Percentiles rank a stretch among this genome's conserved stretches.
phyloP scores from a whole-genome alignment of 1,284 basidiomycete species.

The Malassezia psittaci region DNA sequence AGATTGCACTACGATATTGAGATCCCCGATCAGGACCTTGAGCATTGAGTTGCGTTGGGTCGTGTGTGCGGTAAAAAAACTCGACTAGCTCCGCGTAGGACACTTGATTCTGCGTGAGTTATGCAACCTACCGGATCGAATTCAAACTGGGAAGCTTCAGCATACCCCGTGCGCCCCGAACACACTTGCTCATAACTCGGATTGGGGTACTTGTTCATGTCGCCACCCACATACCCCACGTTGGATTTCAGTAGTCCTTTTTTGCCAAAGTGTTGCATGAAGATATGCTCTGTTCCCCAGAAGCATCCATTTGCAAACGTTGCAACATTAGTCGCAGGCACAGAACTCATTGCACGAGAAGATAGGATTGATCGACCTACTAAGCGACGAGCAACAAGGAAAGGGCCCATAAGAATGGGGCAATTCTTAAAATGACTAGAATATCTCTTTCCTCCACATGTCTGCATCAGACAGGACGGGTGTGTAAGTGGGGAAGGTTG shows the following conservation, averaged over 20 bases:
- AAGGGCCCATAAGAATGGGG: background rate
- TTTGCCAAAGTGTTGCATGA: conserved; percentile 34
- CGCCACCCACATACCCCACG: conserved; percentile 69
- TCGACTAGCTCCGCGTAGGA: conserved; percentile 70
- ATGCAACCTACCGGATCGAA: conserved; percentile 59
- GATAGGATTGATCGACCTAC: background rate
- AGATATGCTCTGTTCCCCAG: conserved; percentile 46
- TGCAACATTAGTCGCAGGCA: conserved; percentile 1
- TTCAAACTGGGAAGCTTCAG: conserved; percentile 74
- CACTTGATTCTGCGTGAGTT: conserved; percentile 51
- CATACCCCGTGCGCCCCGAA: conserved; percentile 70
- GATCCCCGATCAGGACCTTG: conserved; percentile 49
- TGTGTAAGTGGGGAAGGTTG: too few relatives aligned
- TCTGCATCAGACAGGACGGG: background rate
- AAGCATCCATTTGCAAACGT: conserved; percentile 35
- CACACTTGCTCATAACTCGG: conserved; percentile 61
- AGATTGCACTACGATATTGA: conserved; percentile 86
- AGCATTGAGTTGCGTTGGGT: conserved; percentile 61
- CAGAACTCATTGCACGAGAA: background rate
- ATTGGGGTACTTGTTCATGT: conserved; percentile 31
- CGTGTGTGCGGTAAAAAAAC: conserved; percentile 63
- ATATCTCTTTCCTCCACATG: conserved; percentile 3
- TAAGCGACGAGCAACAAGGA: background rate
- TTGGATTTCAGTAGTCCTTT: conserved; percentile 68
- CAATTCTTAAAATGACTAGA: background rate